These are phyloP conservation scores for Wallacemonas collosoma DNA, from an alignment of 208 protist species.

Conservation along the genomic window DNA sequence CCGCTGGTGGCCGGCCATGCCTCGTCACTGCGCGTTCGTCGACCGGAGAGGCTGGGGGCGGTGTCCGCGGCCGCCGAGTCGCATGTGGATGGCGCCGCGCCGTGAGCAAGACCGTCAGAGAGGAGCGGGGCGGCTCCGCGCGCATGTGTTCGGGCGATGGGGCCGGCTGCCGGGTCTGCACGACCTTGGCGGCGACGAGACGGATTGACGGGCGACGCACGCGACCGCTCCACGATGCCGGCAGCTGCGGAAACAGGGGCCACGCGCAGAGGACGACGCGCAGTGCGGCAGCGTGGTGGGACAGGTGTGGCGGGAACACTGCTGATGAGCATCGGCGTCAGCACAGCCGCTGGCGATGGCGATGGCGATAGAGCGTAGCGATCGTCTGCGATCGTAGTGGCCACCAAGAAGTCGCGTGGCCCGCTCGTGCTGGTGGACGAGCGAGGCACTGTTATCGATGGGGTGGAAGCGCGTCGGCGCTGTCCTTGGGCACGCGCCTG, in stretches of 20 bases:
- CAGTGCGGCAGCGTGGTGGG: slow-evolving; percentile 16
- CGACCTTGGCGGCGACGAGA: slow-evolving; percentile 1
- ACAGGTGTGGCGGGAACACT: neutral
- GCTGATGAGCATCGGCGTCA: slow-evolving; percentile 5
- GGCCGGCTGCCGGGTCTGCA: neutral
- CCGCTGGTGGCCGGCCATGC: neutral
- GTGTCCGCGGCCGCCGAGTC: no score
- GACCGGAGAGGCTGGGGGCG: no score
- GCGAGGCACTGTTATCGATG: neutral
- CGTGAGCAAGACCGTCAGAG: neutral
- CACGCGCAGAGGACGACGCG: slow-evolving; percentile 4
- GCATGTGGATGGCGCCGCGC: no score
- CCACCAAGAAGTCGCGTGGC: neutral
- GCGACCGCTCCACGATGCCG: slow-evolving; percentile 8
- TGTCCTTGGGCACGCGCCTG: neutral
- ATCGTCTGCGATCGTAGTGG: neutral
- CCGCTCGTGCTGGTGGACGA: neutral
- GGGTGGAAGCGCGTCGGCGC: neutral
- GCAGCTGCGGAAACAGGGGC: neutral
- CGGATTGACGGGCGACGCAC: slow-evolving; percentile 16
- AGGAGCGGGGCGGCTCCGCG: neutral
- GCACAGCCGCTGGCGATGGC: neutral
- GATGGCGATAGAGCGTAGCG: neutral
- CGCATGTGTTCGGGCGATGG: neutral
- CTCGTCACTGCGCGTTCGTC: no score